Evolutionary conservation across 2,329 filamentous ascomycete species (phyloP).

Genomic region (Epichloe sp.): DNA sequence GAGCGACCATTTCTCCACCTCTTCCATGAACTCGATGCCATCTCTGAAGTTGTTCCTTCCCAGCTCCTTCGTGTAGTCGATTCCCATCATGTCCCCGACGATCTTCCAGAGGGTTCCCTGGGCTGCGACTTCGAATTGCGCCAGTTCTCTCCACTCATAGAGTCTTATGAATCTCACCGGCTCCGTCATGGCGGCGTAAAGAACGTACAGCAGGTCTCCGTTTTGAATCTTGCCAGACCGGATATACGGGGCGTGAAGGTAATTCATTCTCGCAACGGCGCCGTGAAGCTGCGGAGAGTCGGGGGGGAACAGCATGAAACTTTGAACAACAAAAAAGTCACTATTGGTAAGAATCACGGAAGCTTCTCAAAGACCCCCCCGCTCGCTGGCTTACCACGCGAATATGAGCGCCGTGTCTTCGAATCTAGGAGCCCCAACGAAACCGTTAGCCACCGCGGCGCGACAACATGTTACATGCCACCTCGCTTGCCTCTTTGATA

Average conservation of each 20-base stretch:
- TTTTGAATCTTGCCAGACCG: conserved; percentile 23
- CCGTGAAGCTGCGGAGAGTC: conserved; percentile 19
- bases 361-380: no score
- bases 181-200: conserved; percentile 50
- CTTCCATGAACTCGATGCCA: conserved; percentile 37
- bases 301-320: conserved; percentile 19
- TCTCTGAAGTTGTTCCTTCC: conserved; percentile 28
- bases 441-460: no score
- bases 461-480: neutral
- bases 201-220: conserved; percentile 25
- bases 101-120: conserved; percentile 58
- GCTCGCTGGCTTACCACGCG: conserved; percentile 15
- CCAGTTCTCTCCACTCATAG: conserved; percentile 59
- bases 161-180: conserved; percentile 48
- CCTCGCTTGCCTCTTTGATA: conserved; percentile 22
- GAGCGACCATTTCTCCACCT: conserved; percentile 33
- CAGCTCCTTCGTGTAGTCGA: conserved; percentile 34
- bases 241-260: conserved; percentile 23
- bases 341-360: no score
- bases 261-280: conserved; percentile 27
- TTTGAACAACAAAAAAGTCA: conserved; percentile 4
- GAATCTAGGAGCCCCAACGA: conserved; percentile 17
- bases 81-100: conserved; percentile 58
- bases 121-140: conserved; percentile 54
- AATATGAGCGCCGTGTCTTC: conserved; percentile 28